Conservation (phyloP, 129 eudicot genomes). For the Lactuca sativa region DNA sequence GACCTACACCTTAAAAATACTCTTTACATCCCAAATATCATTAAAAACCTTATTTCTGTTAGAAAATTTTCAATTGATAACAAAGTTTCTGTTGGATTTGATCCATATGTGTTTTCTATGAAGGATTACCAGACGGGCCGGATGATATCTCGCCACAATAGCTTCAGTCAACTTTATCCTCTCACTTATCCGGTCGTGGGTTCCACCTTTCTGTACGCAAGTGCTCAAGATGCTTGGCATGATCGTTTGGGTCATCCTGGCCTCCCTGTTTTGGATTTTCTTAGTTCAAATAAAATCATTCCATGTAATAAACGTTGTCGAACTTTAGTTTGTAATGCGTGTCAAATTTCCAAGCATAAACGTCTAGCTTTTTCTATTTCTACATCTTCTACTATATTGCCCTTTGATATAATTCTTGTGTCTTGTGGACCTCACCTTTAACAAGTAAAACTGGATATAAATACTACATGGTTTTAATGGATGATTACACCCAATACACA, state of each 20-base stretch:
- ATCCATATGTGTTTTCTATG: too few relatives aligned
- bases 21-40: too few relatives aligned
- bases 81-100: too few relatives aligned
- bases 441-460: not conserved
- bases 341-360: not conserved
- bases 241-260: not conserved
- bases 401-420: conserved; percentile 3
- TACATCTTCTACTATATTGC: not conserved
- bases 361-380: not conserved
- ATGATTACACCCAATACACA: too few relatives aligned
- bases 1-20: too few relatives aligned
- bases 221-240: not conserved
- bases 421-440: conserved; percentile 5
- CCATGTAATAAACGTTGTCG: not conserved
- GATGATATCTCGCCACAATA: too few relatives aligned
- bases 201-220: not conserved
- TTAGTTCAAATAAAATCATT: not conserved
- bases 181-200: too few relatives aligned
- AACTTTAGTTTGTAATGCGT: not conserved
- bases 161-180: too few relatives aligned
- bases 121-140: too few relatives aligned
- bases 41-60: too few relatives aligned
- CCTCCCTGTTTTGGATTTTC: not conserved
- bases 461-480: not conserved
- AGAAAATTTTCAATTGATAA: too few relatives aligned